Evolutionary conservation across 345 rosid species (phyloP), one percentile per base, ranked within the genome.

Genomic region (Salix viminalis): DNA sequence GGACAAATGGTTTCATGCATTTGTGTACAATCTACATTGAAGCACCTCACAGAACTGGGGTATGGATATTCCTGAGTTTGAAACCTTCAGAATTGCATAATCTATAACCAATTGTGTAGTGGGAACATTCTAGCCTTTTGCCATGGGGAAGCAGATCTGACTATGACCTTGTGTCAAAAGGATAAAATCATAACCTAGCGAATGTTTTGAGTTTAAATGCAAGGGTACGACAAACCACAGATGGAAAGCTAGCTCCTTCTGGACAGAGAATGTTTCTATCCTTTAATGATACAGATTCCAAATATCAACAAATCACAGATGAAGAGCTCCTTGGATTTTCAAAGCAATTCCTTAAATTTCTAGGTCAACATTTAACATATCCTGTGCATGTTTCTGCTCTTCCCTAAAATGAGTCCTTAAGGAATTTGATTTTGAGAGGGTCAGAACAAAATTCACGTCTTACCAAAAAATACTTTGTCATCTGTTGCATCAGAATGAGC

Each of bases 381-480:
- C 28, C 44, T 41, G 56, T 24, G 15, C 9, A 21, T 41, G 37
- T 26, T 18, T 41, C 21, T 39, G 12, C 21, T 16, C 39, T 65
- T 39, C 70, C 34, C 21, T 23, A 12, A 14, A 58, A 58, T 24
- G 24, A 58, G 64, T 8, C 14, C 60, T 36, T 15, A 54, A 65
- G 65, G 42, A 36, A 75, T 56, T 74, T 54, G 44, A 75, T 60
- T 32, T 58, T 6, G 54, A 46, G 50, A 70, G 70, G 34, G n/a
- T 65, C 21, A 28, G 66, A 44, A 21, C 65, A 24, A 39, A 80
- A 26, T 42, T 75, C 16, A 30, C n/a, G 30, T 60, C 82, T 79
- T 84, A 87, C 89, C 86, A n/a, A 82, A 75, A 66, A 69, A 76
- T 6, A 58, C 58, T 69, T 69, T 81, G 24, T 48, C 50, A 52